A percentile compares a stretch with the other conserved stretches of the same genome.
Conservation (phyloP, 192 early-diverging fungal species). For the Spizellomyces sp. region DNA sequence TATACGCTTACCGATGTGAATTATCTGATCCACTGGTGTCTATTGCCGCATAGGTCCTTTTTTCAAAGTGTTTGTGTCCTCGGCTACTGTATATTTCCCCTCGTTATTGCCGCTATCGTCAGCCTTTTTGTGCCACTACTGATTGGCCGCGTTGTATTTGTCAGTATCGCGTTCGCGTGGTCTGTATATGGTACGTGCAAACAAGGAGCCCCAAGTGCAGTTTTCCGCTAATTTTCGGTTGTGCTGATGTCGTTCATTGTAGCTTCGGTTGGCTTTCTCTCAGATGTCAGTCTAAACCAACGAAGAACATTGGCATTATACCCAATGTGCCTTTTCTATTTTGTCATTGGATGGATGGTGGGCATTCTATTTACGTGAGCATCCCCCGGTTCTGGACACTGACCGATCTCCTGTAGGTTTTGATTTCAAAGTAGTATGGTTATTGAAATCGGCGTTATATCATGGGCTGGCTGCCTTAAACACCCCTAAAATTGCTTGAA, state of each 20-base stretch:
- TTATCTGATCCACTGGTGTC: background rate
- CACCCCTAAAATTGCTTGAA: no score
- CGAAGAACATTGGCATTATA: slow-evolving; percentile 86
- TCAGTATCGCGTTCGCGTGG: slow-evolving; percentile 82
- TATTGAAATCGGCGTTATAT: no score
- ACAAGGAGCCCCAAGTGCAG: no score
- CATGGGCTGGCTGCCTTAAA: no score
- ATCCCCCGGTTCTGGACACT: no score
- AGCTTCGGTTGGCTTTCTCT: slow-evolving; percentile 91
- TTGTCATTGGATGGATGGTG: slow-evolving; percentile 93
- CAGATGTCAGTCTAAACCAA: slow-evolving; percentile 83
- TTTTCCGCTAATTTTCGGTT: background rate
- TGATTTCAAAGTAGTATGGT: no score
- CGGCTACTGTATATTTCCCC: slow-evolving; percentile 95
- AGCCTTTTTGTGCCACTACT: slow-evolving; percentile 63
- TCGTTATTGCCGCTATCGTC: slow-evolving; percentile 79
- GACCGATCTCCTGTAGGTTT: no score
- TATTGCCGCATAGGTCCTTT: slow-evolving; percentile 72
- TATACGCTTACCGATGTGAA: background rate
- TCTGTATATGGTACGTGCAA: slow-evolving; percentile 76
- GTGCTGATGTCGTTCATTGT: background rate
- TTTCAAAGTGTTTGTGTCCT: slow-evolving; percentile 96
- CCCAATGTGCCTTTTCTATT: slow-evolving; percentile 94
- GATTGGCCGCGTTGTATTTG: slow-evolving; percentile 73
- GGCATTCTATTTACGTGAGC: background rate